phyloP scores from a whole-genome alignment of 371 early-diverging fungal species.

The Apophysomyces sp. region DNA sequence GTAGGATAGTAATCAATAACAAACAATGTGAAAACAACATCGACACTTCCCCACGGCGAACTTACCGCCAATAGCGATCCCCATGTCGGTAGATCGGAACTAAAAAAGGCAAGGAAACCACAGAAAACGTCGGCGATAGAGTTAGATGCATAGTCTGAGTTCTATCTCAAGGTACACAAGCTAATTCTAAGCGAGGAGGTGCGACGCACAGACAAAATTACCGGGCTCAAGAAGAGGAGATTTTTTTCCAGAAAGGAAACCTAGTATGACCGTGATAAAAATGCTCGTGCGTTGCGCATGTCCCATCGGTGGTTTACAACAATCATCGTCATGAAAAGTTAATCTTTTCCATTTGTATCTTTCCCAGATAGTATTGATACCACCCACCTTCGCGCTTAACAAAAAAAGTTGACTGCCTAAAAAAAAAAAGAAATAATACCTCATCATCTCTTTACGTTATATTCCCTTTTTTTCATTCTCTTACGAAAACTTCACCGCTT shows the following conservation, averaged over 20 bases:
- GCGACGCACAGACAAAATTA: slow-evolving; percentile 1
- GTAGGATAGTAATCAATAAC: background rate
- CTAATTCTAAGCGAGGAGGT: slow-evolving; percentile 1
- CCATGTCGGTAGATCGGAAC: slow-evolving; percentile 2
- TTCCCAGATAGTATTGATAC: background rate
- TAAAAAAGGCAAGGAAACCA: slow-evolving; percentile 1
- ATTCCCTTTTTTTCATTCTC: background rate
- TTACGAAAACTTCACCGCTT: background rate
- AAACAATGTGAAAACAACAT: slow-evolving; percentile 1
- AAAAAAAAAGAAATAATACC: background rate
- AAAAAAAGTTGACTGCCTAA: background rate
- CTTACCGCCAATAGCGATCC: slow-evolving; percentile 1
- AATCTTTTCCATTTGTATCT: background rate
- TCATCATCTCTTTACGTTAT: slow-evolving; percentile 1
- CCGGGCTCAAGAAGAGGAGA: slow-evolving; percentile 1
- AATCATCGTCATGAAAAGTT: slow-evolving; percentile 1
- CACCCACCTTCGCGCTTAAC: background rate
- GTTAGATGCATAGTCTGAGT: background rate
- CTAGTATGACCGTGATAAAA: background rate
- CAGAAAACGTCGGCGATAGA: slow-evolving; percentile 1
- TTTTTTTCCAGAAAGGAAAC: slow-evolving; percentile 1
- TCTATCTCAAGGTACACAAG: background rate
- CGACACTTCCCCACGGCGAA: slow-evolving; percentile 2
- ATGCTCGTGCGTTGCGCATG: slow-evolving; percentile 3
- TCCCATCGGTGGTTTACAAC: background rate